Percentiles rank a stretch among this genome's conserved stretches.
Evolutionary conservation across 2,329 filamentous ascomycete species (phyloP).

Genomic region (Apiospora rasikravindrae): DNA sequence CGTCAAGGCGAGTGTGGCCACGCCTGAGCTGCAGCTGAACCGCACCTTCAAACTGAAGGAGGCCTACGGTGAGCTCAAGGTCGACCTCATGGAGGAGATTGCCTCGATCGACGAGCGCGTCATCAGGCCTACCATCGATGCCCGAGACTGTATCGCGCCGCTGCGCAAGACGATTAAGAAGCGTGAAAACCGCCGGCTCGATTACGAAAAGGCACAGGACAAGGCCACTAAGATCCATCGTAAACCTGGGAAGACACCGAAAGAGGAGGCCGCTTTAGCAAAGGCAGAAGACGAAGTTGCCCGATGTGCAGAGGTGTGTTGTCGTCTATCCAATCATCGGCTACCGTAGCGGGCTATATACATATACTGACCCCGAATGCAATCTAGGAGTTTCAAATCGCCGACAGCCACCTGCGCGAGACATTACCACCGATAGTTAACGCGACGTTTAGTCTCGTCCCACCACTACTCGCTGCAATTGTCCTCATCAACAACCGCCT

Average conservation of each 20-base stretch:
- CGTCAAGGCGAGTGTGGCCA: conserved; percentile 60
- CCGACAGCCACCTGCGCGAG: conserved; percentile 75
- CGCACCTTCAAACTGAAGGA: conserved; percentile 69
- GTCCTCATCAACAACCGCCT: conserved; percentile 79
- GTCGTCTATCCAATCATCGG: neutral
- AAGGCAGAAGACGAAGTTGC: conserved; percentile 76
- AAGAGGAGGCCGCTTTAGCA: conserved; percentile 72
- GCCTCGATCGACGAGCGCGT: conserved; percentile 72
- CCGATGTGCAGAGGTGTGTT: conserved; percentile 64
- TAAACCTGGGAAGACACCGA: conserved; percentile 72
- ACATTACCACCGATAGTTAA: conserved; percentile 74
- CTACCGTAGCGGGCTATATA: neutral
- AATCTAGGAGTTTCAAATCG: conserved; percentile 70
- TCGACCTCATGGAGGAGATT: conserved; percentile 74
- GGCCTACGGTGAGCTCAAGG: conserved; percentile 72
- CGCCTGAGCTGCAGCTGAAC: conserved; percentile 66
- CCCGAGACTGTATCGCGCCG: conserved; percentile 70
- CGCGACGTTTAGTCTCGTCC: conserved; percentile 75
- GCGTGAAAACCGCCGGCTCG: conserved; percentile 79
- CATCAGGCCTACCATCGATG: conserved; percentile 71
- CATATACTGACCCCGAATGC: conserved; percentile 12
- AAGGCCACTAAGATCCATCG: conserved; percentile 71
- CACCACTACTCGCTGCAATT: conserved; percentile 71
- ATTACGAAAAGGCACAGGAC: conserved; percentile 79
- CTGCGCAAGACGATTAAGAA: conserved; percentile 86